These are phyloP conservation scores for Amanita exitialis DNA, from an alignment of 768 basidiomycete species.

Conservation along the genomic window DNA sequence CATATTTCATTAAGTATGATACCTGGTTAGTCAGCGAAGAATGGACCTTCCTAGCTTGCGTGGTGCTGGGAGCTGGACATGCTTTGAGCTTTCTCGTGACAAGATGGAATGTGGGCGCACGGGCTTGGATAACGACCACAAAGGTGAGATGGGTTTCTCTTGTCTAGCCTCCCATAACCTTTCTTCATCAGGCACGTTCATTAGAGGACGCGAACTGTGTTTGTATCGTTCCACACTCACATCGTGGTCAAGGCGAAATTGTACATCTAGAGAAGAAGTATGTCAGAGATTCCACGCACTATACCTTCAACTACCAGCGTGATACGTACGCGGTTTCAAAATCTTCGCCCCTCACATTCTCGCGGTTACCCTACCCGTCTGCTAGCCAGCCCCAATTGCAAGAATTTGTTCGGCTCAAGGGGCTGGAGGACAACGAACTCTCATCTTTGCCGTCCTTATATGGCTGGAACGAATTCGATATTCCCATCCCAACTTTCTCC, in stretches of 20 bases:
- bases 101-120: conserved; percentile 75
- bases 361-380: conserved; percentile 82
- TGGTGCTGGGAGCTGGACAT: conserved; percentile 76
- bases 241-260: conserved; percentile 87
- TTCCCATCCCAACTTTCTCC: conserved; percentile 90
- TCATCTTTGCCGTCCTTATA: conserved; percentile 55
- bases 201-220: conserved; percentile 72
- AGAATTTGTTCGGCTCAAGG: conserved; percentile 50
- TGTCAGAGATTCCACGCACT: conserved; percentile 46
- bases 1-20: conserved; percentile 88
- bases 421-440: conserved; percentile 39
- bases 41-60: conserved; percentile 94
- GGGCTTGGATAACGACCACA: conserved; percentile 71
- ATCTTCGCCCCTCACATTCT: conserved; percentile 51
- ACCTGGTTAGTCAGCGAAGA: conserved; percentile 89
- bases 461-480: conserved; percentile 93
- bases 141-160: conserved; percentile 32
- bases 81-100: conserved; percentile 90
- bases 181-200: conserved; percentile 37
- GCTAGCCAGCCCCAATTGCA: conserved; percentile 58
- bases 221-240: conserved; percentile 67
- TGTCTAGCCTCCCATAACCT: background rate
- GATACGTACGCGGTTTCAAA: conserved; percentile 79
- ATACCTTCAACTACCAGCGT: conserved; percentile 89
- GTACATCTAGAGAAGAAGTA: conserved; percentile 62